Evolutionary conservation across 257 asterid species (phyloP).

Genomic region (Plantago elongata): DNA sequence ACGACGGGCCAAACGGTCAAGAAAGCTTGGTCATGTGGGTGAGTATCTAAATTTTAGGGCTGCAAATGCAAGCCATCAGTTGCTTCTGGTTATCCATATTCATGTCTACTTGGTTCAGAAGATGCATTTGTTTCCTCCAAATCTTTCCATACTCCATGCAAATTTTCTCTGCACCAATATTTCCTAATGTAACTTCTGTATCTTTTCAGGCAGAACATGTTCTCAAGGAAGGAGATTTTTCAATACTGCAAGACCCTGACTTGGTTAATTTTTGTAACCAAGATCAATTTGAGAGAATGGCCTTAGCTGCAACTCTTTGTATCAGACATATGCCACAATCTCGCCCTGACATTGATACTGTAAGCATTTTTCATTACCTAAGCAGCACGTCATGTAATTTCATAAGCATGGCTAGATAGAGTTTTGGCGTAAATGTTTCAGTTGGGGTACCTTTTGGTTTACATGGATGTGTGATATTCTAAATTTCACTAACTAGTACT

Average conservation of each 20-base stretch:
- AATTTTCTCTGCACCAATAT: neutral
- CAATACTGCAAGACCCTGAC: conserved; percentile 57
- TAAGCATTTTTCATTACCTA: conserved; percentile 27
- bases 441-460: no score
- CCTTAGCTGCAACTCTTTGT: conserved; percentile 73
- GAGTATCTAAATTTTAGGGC: conserved; percentile 23
- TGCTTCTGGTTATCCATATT: neutral
- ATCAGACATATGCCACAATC: conserved; percentile 56
- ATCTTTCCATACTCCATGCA: conserved; percentile 1
- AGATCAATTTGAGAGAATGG: conserved; percentile 63
- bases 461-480: no score
- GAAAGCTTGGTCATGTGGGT: conserved; percentile 93
- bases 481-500: neutral
- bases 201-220: conserved; percentile 63
- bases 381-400: neutral
- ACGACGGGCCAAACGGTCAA: conserved; percentile 59
- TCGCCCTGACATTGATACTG: conserved; percentile 64
- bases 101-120: neutral
- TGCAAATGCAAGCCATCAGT: neutral
- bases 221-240: conserved; percentile 46
- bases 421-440: no score
- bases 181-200: conserved; percentile 10
- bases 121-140: neutral
- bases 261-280: conserved; percentile 40
- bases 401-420: neutral